Base-by-base conservation (phyloP, 805 yeast species). In the Wickerhamiella siamensis region DNA sequence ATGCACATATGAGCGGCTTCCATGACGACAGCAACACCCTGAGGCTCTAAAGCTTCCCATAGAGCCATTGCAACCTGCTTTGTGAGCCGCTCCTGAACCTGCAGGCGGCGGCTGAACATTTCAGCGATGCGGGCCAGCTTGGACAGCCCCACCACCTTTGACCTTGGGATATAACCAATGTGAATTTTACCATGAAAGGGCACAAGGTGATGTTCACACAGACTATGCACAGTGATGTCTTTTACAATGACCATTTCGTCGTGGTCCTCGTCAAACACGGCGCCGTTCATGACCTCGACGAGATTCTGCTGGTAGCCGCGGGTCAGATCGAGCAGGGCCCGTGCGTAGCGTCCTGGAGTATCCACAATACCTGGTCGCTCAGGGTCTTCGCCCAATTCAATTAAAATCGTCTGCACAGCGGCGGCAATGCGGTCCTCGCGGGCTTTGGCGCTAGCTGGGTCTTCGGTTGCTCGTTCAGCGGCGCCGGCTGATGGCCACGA, bases 1-100 rank as follows among this genome's bases (percentile, higher is more conserved):
- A 91, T 91, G 62, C 98, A 91, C 98, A 91, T 91, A 59, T 91
- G 98, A 2, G 88, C 75, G 16, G 96, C 96, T 63, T 91, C 98
- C 55, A 91, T 86, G 21, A 91, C 97, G 33, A 91, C 98, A 1
- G 97, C 98, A 6, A 91, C 98, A 47, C 98, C 98, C 55, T 87
- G 73, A 15, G 98, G 98, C 55, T 81, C 79, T 54, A 91, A 69
- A 45, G 87, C 83, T 56, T 86, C 96, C 59, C 79, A 76, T 43
- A 91, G 64, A 1, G 97, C 96, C 81, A 86, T 83, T 26, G 98
- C 97, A 42, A 91, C 87, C 61, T 91, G 98, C 61, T 91, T 91
- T 10, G 98, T 91, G 47, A 91, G 70, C 50, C 98, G 71, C 60
- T 91, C 98, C 63, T 91, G 98, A n/a, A 91, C 98, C 63, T 91